Evolutionary conservation across 805 yeast species (phyloP).

Genomic region (Ogataea ramenticola): DNA sequence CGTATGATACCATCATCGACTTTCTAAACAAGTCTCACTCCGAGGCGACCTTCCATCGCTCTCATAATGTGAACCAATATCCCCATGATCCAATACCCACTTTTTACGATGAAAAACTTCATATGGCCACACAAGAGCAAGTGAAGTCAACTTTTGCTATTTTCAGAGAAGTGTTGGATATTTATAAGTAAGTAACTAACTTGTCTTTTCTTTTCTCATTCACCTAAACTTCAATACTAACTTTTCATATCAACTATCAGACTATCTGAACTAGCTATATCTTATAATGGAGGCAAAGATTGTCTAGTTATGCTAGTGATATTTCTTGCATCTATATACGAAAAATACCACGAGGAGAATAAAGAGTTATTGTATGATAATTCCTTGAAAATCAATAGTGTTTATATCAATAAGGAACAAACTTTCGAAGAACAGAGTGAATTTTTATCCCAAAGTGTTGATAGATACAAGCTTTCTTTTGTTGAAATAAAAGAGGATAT

Average conservation of each 20-base stretch:
- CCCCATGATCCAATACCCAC: conserved; percentile 2
- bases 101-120: conserved; percentile 11
- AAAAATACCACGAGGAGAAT: conserved; percentile 10
- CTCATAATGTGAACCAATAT: background rate
- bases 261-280: conserved; percentile 56
- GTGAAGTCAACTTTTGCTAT: conserved; percentile 15
- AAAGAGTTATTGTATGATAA: conserved; percentile 14
- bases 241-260: background rate
- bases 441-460: conserved; percentile 53
- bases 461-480: conserved; percentile 47
- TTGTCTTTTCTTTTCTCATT: background rate
- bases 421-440: conserved; percentile 65
- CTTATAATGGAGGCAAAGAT: conserved; percentile 96
- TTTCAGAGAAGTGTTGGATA: conserved; percentile 12
- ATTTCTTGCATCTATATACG: conserved; percentile 48
- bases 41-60: background rate
- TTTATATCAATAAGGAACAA: conserved; percentile 68
- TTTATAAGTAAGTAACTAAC: conserved; percentile 6
- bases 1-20: conserved; percentile 9
- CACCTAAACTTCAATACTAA: background rate
- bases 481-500: conserved; percentile 37
- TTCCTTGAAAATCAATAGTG: conserved; percentile 39
- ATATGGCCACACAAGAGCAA: conserved; percentile 16
- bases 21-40: conserved; percentile 7
- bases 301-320: conserved; percentile 83